Conservation (phyloP, 108 stramenopile species). For the Epipyxis sp. region DNA sequence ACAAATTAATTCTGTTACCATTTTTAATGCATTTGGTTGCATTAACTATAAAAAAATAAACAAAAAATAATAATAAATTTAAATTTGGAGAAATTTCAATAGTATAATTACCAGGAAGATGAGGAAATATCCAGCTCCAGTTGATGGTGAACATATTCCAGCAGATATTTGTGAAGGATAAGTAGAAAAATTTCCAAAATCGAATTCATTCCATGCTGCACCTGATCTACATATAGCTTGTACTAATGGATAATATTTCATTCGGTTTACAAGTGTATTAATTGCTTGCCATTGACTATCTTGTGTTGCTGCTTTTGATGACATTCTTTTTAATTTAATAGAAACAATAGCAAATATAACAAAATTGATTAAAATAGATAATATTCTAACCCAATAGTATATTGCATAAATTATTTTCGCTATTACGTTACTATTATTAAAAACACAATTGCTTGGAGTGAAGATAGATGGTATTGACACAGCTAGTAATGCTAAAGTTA, state of each 20-base stretch:
- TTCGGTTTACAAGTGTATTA: background rate
- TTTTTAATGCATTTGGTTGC: no score
- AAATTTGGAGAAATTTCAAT: no score
- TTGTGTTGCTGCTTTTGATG: background rate
- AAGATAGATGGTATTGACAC: background rate
- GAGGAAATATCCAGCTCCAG: background rate
- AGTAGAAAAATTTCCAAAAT: background rate
- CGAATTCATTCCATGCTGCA: conserved; percentile 11
- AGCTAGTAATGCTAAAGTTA: background rate
- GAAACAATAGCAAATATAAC: background rate
- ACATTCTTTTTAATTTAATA: background rate
- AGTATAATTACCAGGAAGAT: conserved; percentile 15
- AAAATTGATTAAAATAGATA: background rate
- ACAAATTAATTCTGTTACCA: no score
- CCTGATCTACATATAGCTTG: background rate
- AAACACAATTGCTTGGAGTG: background rate
- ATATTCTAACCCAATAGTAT: conserved; percentile 2
- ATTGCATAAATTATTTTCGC: background rate
- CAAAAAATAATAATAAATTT: no score
- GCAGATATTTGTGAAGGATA: background rate
- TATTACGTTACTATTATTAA: background rate
- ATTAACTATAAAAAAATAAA: no score
- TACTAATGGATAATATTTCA: conserved; percentile 13
- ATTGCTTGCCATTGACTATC: background rate
- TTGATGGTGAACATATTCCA: background rate